These are phyloP conservation scores for Trypanosoma boissoni DNA, from an alignment of 208 protist species.

Conservation along the genomic window DNA sequence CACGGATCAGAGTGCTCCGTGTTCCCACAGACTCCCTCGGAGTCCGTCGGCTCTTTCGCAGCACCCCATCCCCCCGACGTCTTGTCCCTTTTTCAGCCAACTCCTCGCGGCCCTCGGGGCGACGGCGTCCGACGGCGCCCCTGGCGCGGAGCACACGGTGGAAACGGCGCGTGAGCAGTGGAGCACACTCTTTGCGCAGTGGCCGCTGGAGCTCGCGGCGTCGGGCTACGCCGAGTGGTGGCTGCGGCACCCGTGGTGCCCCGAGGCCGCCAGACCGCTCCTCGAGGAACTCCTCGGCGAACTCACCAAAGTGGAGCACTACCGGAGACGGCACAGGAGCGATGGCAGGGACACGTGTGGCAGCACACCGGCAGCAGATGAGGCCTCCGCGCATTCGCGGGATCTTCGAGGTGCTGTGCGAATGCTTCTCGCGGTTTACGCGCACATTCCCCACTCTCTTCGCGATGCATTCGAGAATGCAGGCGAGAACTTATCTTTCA, in stretches of 20 bases:
- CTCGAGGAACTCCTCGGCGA: slow-evolving; percentile 15
- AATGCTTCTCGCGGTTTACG: slow-evolving; percentile 24
- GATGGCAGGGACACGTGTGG: not conserved
- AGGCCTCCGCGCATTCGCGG: not conserved
- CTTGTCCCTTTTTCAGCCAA: slow-evolving; percentile 9
- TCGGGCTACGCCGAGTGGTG: slow-evolving; percentile 60
- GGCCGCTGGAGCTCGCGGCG: slow-evolving; percentile 31
- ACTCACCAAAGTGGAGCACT: slow-evolving; percentile 3
- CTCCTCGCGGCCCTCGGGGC: not conserved
- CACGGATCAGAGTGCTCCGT: too few species aligned
- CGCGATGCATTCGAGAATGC: slow-evolving; percentile 25
- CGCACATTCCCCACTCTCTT: slow-evolving; percentile 19
- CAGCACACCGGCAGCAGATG: not conserved
- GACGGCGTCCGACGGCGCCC: not conserved
- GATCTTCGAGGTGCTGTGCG: slow-evolving; percentile 4
- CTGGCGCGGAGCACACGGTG: not conserved
- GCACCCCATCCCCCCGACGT: too few species aligned
- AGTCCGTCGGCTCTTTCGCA: too few species aligned
- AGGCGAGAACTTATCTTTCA: too few species aligned
- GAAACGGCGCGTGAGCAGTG: slow-evolving; percentile 15
- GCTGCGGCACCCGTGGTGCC: slow-evolving; percentile 30
- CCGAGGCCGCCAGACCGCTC: slow-evolving; percentile 3
- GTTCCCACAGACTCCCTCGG: too few species aligned
- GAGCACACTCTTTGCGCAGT: slow-evolving; percentile 28
- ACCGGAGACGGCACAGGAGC: not conserved